phyloP scores from a whole-genome alignment of 305 asterid genomes.

The Fraxinus sp. region DNA sequence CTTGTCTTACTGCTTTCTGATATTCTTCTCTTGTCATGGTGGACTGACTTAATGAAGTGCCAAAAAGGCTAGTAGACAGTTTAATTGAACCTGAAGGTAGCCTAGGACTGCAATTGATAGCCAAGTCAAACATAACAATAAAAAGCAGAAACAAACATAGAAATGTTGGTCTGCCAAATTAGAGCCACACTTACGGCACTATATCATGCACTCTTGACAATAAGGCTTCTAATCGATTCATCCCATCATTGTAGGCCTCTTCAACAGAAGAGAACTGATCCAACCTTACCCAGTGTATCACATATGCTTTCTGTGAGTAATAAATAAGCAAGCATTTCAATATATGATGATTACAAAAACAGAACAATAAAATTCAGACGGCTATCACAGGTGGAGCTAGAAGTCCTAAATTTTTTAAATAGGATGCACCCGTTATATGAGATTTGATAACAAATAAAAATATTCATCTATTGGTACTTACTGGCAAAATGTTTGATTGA shows the following conservation, averaged over 20 bases:
- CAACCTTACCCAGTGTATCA: neutral
- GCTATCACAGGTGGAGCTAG: neutral
- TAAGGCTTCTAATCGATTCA: neutral
- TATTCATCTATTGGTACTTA: neutral
- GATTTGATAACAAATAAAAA: neutral
- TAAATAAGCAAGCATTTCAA: neutral
- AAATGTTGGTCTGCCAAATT: neutral
- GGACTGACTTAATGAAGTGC: neutral
- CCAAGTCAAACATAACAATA: neutral
- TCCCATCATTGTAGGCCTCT: slow-evolving; percentile 6
- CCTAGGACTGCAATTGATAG: neutral
- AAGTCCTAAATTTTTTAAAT: neutral
- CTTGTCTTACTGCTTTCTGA: slow-evolving; percentile 6
- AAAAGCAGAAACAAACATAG: neutral
- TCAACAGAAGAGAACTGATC: neutral
- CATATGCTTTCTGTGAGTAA: neutral
- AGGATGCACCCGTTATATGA: neutral
- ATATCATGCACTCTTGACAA: neutral
- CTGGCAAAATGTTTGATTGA: neutral
- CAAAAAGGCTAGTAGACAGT: neutral
- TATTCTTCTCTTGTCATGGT: neutral
- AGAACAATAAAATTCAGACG: neutral
- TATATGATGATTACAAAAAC: neutral
- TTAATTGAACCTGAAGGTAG: neutral
- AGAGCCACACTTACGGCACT: neutral